Evolutionary conservation across 805 yeast species (phyloP), one percentile per base, ranked within the genome.

Genomic region (Yarrowia sp.): DNA sequence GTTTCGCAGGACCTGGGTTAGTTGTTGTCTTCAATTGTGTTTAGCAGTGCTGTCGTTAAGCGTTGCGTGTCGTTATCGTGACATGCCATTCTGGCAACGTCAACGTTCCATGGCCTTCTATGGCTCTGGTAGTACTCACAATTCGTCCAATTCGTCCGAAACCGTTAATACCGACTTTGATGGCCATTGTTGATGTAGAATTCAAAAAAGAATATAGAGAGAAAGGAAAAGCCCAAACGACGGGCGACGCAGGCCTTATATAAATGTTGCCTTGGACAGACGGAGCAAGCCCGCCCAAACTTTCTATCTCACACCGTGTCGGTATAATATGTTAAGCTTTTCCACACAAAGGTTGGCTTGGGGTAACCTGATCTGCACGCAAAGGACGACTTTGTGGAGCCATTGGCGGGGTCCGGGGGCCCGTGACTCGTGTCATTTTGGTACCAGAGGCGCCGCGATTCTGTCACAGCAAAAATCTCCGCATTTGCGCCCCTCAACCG

Each of bases 91-190:
- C n/a, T 36, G 22, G 21, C 41, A 19, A 19, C 24, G 41, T 18
- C 22, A 19, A 10, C 14, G 4, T 49, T 33, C 56, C 31, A 49
- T n/a, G 18, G 8, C 56, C 56, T 49, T 49, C 56, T 24, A 22
- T 46, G 18, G 27, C n/a, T n/a, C n/a, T n/a, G n/a, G n/a, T n/a
- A n/a, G n/a, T 47, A 51, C 58, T 51, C 58, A 51, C 96, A 70
- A 89, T 83, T 80, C 96, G 89, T 69, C 96, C 96, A 73, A 89
- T 89, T 80, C 96, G 86, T 73, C 96, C 96, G 87, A 89, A 89
- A 72, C 96, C 96, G 85, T 89, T 89, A 76, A 89, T 90, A 80
- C 96, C 96, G 77, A 89, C 82, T 71, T 82, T 85, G 75, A 83
- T 81, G 65, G 72, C 74, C 76, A 72, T 74, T 66, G 55, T 24